A percentile compares a stretch with the other conserved stretches of the same genome.
phyloP scores from a whole-genome alignment of 192 early-diverging fungal genomes.

The Entomortierella beljakovae region DNA sequence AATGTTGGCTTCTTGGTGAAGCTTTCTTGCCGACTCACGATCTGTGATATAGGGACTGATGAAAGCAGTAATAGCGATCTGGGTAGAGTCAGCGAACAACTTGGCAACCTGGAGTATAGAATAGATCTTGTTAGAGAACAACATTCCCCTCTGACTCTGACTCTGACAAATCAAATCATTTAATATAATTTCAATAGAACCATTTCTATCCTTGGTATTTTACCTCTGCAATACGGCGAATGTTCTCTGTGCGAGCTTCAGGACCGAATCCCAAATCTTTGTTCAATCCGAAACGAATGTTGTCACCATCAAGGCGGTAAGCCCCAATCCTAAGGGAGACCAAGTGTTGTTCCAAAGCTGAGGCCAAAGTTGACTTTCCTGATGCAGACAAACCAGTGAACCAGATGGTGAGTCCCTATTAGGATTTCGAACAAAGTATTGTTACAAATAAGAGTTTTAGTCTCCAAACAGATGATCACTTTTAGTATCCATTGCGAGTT shows the following conservation, averaged over 20 bases:
- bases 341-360: slow-evolving; percentile 90
- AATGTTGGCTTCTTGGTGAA: slow-evolving; percentile 80
- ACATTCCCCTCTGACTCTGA: not conserved
- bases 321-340: slow-evolving; percentile 78
- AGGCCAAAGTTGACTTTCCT: slow-evolving; percentile 93
- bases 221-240: slow-evolving; percentile 92
- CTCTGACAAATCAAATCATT: no score
- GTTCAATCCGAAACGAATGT: slow-evolving; percentile 97
- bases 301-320: slow-evolving; percentile 97
- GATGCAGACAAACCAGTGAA: slow-evolving; percentile 96
- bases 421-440: not conserved
- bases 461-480: not conserved
- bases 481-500: not conserved
- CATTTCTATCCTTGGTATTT: no score
- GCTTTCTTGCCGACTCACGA: slow-evolving; percentile 80
- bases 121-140: not conserved
- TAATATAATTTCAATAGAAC: no score
- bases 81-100: slow-evolving; percentile 90
- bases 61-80: slow-evolving; percentile 88
- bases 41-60: slow-evolving; percentile 91
- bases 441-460: not conserved
- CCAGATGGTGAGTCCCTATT: slow-evolving; percentile 88
- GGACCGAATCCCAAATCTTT: slow-evolving; percentile 94
- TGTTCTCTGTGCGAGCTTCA: slow-evolving; percentile 94
- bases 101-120: slow-evolving; percentile 71